Percentiles rank a stretch among this genome's conserved stretches.
Evolutionary conservation across 306 rosid species (phyloP).

Genomic region (Cucumis hystrix): DNA sequence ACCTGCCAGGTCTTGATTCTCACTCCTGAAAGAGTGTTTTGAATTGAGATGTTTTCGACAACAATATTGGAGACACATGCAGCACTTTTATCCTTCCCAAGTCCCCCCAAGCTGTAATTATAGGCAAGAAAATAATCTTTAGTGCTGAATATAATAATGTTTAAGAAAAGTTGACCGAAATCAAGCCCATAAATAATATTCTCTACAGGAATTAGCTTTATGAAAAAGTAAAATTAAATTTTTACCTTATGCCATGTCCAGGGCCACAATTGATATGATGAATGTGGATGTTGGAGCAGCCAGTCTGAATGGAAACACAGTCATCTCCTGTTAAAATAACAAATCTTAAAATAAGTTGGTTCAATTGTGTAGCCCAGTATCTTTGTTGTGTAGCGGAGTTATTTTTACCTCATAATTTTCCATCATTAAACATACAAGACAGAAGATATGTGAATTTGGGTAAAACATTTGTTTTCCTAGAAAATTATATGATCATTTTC

Average conservation of each 20-base stretch:
- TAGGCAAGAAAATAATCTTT: background rate
- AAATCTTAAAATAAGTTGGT: background rate
- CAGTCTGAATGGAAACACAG: constrained; percentile 95
- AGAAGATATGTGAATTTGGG: background rate
- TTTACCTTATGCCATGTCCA: constrained; percentile 93
- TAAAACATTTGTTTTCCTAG: background rate
- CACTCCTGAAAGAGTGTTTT: constrained; percentile 65
- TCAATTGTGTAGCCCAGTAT: background rate
- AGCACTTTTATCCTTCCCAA: constrained; percentile 54
- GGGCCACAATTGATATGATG: constrained; percentile 91
- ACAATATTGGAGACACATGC: constrained; percentile 82
- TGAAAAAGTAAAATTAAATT: constrained; percentile 2
- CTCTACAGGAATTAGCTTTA: background rate
- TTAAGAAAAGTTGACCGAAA: background rate
- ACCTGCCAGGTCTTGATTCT: constrained; percentile 99
- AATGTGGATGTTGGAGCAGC: constrained; percentile 77
- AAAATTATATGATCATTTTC: too few relatives aligned
- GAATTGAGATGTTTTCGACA: constrained; percentile 52
- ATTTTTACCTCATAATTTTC: background rate
- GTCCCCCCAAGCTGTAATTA: constrained; percentile 54
- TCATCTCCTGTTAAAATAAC: constrained; percentile 64
- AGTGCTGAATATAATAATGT: background rate
- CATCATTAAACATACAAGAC: background rate
- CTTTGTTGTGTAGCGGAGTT: background rate
- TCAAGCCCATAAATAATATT: background rate